Percentiles rank a stretch among this genome's conserved stretches.
phyloP scores from a whole-genome alignment of 164 flowering plant species.

The Magnolia changhungtana region DNA sequence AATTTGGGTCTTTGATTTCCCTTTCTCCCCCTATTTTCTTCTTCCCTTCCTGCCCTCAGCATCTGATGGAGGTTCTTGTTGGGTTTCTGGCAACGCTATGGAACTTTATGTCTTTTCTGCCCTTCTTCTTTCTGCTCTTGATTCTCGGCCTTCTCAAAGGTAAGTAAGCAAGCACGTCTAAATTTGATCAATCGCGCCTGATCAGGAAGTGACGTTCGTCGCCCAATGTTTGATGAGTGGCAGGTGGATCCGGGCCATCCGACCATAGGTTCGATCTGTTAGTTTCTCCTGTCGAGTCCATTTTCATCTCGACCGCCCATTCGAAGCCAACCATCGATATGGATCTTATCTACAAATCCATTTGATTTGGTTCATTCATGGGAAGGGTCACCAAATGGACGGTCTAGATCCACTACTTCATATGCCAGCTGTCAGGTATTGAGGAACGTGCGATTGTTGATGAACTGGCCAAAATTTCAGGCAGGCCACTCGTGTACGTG shows the following conservation, averaged over 20 bases:
- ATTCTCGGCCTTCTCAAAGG: constrained; percentile 75
- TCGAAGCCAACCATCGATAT: too few species aligned
- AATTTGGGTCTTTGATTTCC: too few species aligned
- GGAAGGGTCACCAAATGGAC: too few species aligned
- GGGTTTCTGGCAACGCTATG: constrained; percentile 53
- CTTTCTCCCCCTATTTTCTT: not conserved
- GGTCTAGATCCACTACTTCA: too few species aligned
- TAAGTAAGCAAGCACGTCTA: constrained; percentile 9
- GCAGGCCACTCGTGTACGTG: too few species aligned
- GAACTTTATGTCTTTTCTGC: constrained; percentile 72
- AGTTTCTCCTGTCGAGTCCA: too few species aligned
- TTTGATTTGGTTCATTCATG: too few species aligned
- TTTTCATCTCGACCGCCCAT: too few species aligned
- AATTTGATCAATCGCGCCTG: not conserved
- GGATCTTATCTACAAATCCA: too few species aligned
- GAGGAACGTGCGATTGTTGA: too few species aligned
- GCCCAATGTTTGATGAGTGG: not conserved
- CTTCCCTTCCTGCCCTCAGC: not conserved
- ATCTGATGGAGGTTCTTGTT: constrained; percentile 54
- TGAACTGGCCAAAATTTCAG: too few species aligned
- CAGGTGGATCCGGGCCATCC: not conserved
- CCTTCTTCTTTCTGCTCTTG: constrained; percentile 65
- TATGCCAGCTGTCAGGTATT: too few species aligned
- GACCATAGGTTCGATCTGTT: not conserved
- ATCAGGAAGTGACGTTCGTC: not conserved